Percentiles rank a stretch among this genome's conserved stretches.
These are phyloP conservation scores for Trametopsis cervina DNA, from an alignment of 768 basidiomycete genomes.

Conservation along the genomic window DNA sequence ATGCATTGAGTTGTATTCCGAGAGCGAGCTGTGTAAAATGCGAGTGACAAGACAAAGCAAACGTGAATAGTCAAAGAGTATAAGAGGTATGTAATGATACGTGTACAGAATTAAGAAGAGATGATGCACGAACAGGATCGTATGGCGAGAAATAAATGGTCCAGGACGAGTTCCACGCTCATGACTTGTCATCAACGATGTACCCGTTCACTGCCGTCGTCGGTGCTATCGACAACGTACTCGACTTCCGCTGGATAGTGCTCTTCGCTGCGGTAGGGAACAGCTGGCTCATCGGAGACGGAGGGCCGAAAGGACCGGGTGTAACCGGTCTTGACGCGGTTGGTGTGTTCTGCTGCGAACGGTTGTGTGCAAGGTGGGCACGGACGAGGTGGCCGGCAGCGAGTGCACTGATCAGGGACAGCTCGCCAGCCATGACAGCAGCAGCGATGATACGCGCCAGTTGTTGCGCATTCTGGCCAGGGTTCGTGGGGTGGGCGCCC, in stretches of 20 bases:
- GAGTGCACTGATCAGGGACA: slow-evolving; percentile 85
- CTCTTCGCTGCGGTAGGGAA: background rate
- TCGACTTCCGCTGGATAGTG: background rate
- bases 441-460: slow-evolving; percentile 88
- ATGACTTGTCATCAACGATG: slow-evolving; percentile 6
- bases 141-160: no score
- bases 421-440: slow-evolving; percentile 95
- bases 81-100: background rate
- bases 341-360: slow-evolving; percentile 78
- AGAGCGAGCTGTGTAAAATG: background rate
- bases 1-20: no score
- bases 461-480: slow-evolving; percentile 84
- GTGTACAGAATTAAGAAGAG: background rate
- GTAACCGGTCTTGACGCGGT: slow-evolving; percentile 50
- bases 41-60: background rate
- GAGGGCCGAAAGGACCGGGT: slow-evolving; percentile 33
- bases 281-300: background rate
- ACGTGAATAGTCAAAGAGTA: background rate
- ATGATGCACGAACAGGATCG: no score
- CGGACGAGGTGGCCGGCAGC: slow-evolving; percentile 93
- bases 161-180: no score
- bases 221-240: slow-evolving; percentile 5
- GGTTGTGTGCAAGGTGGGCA: slow-evolving; percentile 90
- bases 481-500: slow-evolving; percentile 81
- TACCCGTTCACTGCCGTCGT: slow-evolving; percentile 5